Percentiles rank a stretch among this genome's conserved stretches.
phyloP scores from a whole-genome alignment of 164 flowering plant species.

The Pachysandra terminalis region DNA sequence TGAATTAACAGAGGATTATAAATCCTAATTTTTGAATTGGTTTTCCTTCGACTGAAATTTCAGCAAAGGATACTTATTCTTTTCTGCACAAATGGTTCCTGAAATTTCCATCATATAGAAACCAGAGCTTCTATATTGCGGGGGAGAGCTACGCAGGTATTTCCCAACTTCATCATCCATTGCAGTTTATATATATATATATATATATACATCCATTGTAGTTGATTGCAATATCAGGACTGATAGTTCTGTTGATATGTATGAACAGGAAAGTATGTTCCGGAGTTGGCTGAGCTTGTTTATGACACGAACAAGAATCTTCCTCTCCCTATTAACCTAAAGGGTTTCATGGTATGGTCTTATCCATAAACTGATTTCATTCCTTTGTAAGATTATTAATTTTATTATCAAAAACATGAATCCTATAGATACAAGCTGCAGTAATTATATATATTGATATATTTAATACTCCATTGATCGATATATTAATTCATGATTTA shows the following conservation, averaged over 20 bases:
- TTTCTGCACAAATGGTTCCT: slow-evolving; percentile 86
- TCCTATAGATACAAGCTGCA: too few species aligned
- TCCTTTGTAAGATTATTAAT: too few species aligned
- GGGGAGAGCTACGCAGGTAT: slow-evolving; percentile 99
- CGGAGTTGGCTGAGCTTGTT: slow-evolving; percentile 81
- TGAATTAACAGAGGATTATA: not conserved
- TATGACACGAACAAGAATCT: slow-evolving; percentile 70
- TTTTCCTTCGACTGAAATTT: not conserved
- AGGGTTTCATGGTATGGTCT: slow-evolving; percentile 73
- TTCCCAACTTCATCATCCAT: not conserved
- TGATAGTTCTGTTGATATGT: not conserved
- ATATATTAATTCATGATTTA: not conserved
- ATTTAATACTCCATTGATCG: too few species aligned
- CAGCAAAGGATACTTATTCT: slow-evolving; percentile 73
- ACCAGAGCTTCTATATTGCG: slow-evolving; percentile 62
- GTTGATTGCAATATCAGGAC: not conserved
- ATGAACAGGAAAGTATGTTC: slow-evolving; percentile 81
- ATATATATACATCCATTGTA: slow-evolving; percentile 3
- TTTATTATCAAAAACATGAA: too few species aligned
- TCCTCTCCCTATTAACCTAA: slow-evolving; percentile 56
- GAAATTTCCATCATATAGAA: slow-evolving; percentile 71
- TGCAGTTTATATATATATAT: too few species aligned
- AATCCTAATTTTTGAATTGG: not conserved
- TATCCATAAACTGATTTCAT: too few species aligned
- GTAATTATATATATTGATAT: too few species aligned